Conservation (phyloP, 768 basidiomycete species). For the Lanmaoa pseudosensibilis region DNA sequence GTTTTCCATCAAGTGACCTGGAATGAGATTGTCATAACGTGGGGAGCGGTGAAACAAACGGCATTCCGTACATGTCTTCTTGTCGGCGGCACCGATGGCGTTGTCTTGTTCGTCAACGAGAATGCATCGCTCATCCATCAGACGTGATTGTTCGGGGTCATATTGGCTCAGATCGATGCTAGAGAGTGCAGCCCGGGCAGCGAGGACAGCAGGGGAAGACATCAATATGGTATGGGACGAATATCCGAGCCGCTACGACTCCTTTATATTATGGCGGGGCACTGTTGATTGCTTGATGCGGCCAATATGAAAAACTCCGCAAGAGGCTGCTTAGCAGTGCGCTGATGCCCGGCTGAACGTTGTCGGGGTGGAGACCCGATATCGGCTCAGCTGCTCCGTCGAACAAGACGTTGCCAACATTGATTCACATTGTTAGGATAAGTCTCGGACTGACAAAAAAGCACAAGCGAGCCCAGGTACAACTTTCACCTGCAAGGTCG, state of each 20-base stretch:
- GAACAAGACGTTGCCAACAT: background rate
- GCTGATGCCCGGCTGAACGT: background rate
- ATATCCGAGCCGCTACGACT: background rate
- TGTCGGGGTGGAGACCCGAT: background rate
- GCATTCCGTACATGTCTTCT: constrained; percentile 83
- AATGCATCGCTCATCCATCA: constrained; percentile 97
- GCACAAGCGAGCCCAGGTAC: background rate
- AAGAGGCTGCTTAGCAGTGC: no score
- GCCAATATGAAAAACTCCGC: no score
- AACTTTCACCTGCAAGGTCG: background rate
- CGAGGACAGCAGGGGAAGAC: constrained; percentile 61
- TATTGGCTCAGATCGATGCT: constrained; percentile 79
- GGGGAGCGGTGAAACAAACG: constrained; percentile 1
- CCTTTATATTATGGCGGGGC: constrained; percentile 6
- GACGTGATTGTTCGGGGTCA: constrained; percentile 87
- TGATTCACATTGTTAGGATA: background rate
- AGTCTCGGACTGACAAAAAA: constrained; percentile 11
- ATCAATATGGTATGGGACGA: constrained; percentile 32
- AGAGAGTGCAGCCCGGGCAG: constrained; percentile 64
- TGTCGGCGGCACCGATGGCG: constrained; percentile 83
- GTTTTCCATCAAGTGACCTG: constrained; percentile 95
- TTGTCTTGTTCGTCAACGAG: constrained; percentile 87
- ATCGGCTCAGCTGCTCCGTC: background rate
- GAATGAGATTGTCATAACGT: background rate
- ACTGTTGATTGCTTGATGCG: background rate